These are phyloP conservation scores for Fusarium mexicanum DNA, from an alignment of 2,329 filamentous ascomycete genomes.

Conservation along the genomic window DNA sequence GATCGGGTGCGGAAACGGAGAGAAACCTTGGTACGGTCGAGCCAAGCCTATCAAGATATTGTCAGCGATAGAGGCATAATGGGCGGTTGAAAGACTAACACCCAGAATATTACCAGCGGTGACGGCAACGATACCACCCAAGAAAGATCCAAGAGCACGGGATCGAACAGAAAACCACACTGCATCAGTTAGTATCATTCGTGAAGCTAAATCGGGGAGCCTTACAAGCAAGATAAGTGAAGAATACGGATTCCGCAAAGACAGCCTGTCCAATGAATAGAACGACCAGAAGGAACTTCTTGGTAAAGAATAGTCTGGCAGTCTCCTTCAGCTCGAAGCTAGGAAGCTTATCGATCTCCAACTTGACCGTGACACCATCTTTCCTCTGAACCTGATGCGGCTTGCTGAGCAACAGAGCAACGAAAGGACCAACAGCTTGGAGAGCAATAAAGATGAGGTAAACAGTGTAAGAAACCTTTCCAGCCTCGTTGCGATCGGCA, in stretches of 20 bases:
- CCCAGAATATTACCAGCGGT: constrained; percentile 73
- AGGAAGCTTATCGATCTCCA: constrained; percentile 66
- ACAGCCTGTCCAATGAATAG: constrained; percentile 76
- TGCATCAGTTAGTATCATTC: constrained; percentile 18
- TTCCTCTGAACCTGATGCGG: constrained; percentile 71
- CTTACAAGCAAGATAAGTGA: constrained; percentile 66
- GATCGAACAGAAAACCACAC: constrained; percentile 77
- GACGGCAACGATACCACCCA: constrained; percentile 74
- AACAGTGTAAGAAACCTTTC: constrained; percentile 74
- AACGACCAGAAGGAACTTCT: constrained; percentile 70
- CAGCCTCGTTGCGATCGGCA: constrained; percentile 62
- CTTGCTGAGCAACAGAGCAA: constrained; percentile 68
- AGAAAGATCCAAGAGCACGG: constrained; percentile 74
- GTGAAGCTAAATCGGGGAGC: fast-evolving
- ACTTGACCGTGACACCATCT: constrained; percentile 69
- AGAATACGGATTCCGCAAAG: constrained; percentile 77
- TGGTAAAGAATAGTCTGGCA: constrained; percentile 66
- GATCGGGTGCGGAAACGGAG: constrained; percentile 64
- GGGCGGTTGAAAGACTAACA: constrained; percentile 48
- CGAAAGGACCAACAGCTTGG: constrained; percentile 72
- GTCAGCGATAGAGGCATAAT: background rate
- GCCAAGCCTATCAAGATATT: constrained; percentile 53
- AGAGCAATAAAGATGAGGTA: constrained; percentile 77
- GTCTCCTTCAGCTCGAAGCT: constrained; percentile 69
- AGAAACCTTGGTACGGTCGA: constrained; percentile 66